Evolutionary conservation across 2,329 filamentous ascomycete genomes (phyloP), one percentile per base, ranked within the genome.

Genomic region (Biscogniauxia marginata): DNA sequence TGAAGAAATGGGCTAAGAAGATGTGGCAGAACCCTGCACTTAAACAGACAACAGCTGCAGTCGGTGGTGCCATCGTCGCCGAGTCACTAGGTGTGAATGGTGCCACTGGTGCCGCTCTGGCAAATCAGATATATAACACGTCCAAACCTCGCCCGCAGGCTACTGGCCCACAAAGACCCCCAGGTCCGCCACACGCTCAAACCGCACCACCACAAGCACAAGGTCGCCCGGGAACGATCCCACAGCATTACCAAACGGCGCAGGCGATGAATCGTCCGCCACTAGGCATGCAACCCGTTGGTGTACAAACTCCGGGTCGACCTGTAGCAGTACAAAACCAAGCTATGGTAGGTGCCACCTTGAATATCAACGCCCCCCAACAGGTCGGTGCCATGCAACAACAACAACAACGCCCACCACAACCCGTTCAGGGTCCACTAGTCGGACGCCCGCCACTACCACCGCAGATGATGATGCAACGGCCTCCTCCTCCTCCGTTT

Each of bases 1-100:
- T 70, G 57, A 70, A 69, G 61, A 69, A 70, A 58, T 70, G 65
- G 67, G 67, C 63, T 3, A 69, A 67, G 55, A 69, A 69, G 49
- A 61, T 66, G 20, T 66, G 60, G 59, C 57, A 67, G 23, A 70
- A 61, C 47, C 61, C 65, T 9, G 54, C 60, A 1, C 4, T 70
- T 13, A 66, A 68, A 45, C 68, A 70, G 50, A 63, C 64, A 2
- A 61, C 64, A 5, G 62, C 57, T 18, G 63, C 54, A 6, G 25
- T 68, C 20, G 57, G 62, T 1, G 67, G 66, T 16, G 68, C 65
- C 18, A 30, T 68, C 30, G 22, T 61, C 19, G 56, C 57, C 2
- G 62, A 58, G 55, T 67, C 63, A 9, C 52, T 67, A 19, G 59
- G 61, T 19, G 55, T 52, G 7, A 55, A 56, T n/a, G 61, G 50